Base-by-base conservation (phyloP, 306 rosid genomes). In the Trifolium fragiferum region DNA sequence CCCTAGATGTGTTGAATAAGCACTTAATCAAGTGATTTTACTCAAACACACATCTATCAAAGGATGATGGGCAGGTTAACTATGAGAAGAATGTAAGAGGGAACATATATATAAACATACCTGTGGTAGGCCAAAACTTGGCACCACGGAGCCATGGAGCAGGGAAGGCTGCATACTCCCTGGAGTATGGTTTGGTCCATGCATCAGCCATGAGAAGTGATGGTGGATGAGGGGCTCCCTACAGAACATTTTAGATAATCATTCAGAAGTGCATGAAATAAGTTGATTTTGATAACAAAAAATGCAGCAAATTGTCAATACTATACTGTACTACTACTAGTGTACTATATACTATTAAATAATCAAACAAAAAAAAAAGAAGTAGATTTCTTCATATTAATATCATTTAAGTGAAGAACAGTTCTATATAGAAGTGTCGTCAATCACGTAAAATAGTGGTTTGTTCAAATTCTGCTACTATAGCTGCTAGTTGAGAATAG, bases 221-320 rank as follows among this genome's bases (percentile, higher is more conserved):
- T 81, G 99, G 93, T 55, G 99, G 98, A 83, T 95, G 99, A 82
- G 99, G 98, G 62, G 99, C 98, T 35, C 97, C 82, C 99, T 95
- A 86, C 73, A 80, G 14, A 67, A 61, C 10, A 50, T 46, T 75
- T 76, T 71, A 78, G 68, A 78, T 71, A 61, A 72, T 63, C 76
- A 41, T n/a, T 67, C 32, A 81, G 20, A 68, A 68, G 59, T 49
- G 15, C 50, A 25, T 23, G 60, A 27, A 38, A 25, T 44, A 55
- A 20, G 58, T 46, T 70, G 37, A 62, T 58, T 16, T 27, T 76
- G 72, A 37, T 20, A 64, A 43, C 20, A 50, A 20, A 75, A 70
- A 69, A 50, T 80, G 51, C 38, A 61, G 41, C 30, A 33, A 46
- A 67, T 47, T 43, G 33, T 46, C 10, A 37, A 27, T 23, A 33